Conservation (phyloP, 2,329 filamentous ascomycete genomes). For the Trichoderma afroharzianum region DNA sequence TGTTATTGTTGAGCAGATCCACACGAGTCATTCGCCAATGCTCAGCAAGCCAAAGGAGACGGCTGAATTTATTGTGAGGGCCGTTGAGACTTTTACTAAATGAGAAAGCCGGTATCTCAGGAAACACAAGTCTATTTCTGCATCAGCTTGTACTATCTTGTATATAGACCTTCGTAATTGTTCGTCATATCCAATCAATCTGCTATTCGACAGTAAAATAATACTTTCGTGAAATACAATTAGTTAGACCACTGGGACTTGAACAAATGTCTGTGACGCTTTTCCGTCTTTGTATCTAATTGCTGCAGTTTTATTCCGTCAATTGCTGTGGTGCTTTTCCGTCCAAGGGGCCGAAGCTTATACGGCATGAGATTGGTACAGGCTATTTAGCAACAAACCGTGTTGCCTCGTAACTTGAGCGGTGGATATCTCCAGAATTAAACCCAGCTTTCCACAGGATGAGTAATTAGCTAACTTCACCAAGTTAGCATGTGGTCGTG, state of each 20-base stretch:
- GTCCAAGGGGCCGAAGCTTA: not conserved
- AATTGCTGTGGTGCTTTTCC: not conserved
- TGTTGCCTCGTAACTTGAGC: not conserved
- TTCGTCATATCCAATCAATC: not conserved
- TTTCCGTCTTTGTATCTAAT: not conserved
- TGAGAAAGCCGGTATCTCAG: not conserved
- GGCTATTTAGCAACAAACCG: too few relatives aligned
- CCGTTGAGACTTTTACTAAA: slow-evolving; percentile 21
- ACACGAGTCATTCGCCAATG: slow-evolving; percentile 48
- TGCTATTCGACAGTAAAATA: not conserved
- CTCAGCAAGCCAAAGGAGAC: slow-evolving; percentile 43
- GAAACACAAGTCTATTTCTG: not conserved
- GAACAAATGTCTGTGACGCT: not conserved
- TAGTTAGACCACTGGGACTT: not conserved
- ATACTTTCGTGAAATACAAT: not conserved
- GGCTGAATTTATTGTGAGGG: slow-evolving; percentile 33
- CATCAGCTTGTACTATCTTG: not conserved
- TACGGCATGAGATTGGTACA: not conserved
- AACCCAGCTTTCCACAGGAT: not conserved
- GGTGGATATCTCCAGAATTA: not conserved
- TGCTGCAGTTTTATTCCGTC: not conserved
- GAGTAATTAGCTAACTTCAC: not conserved
- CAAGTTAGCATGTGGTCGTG: not conserved
- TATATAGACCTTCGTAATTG: not conserved
- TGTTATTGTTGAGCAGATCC: slow-evolving; percentile 39